Base-by-base conservation (phyloP, 2,329 filamentous ascomycete species). In the Colletotrichum godetiae region DNA sequence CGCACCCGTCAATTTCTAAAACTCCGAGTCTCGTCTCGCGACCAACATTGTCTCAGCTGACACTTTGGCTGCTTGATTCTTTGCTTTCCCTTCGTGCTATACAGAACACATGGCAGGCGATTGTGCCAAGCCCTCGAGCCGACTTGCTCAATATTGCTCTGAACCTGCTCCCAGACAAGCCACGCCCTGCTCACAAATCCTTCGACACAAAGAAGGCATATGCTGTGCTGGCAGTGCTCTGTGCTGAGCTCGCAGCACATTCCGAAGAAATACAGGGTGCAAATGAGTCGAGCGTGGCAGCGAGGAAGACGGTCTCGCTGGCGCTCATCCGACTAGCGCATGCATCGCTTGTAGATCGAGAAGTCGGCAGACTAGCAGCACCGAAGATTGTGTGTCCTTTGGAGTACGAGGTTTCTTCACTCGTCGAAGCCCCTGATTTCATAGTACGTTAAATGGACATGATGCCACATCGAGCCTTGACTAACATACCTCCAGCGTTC, bases 61-160 rank as follows among this genome's bases (percentile, higher is more conserved):
- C 83, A 0, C 82, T 85, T 13, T 89, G 87, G 88, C 78, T 90
- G 13, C 79, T 89, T 71, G 88, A 90, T 76, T 82, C 83, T 7
- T 80, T 86, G 74, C 81, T 86, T 46, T 82, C 84, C 55, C 78
- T 89, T 35, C 82, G 84, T 62, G 77, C 81, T 24, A 78, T 82
- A 12, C 84, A 86, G 70, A 82, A 80, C 35, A 79, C 80, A 74
- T 84, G 85, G 81, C 80, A 81, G 49, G 66, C 78, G 52, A 49
- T 76, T 27, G 68, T 57, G 62, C 78, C 74, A 46, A 59, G 24
- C 35, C 27, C 53, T 27, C 57, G 53, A 35, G 37, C 57, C 24
- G 68, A 72, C 35, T 59, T 74, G 57, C 62, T 72, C 13, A 59
- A 67, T 10, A 10, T 60, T 22, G 59, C 72, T 33, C 53, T 72